These are phyloP conservation scores for Zelonia costaricensis DNA, from an alignment of 208 protist genomes.

Conservation along the genomic window DNA sequence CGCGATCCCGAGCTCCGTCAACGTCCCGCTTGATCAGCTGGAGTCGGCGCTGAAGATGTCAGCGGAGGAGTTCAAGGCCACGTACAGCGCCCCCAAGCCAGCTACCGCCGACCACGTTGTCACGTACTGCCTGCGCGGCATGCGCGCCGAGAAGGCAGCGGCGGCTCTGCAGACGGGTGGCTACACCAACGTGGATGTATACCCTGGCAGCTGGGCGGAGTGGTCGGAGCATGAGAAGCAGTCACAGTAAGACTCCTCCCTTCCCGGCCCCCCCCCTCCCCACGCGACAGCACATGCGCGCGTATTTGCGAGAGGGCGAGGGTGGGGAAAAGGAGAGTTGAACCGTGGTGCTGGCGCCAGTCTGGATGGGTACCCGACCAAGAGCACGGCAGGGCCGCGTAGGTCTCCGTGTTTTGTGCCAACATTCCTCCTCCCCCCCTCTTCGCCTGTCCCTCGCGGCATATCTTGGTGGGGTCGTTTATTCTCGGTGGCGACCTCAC, in stretches of 20 bases:
- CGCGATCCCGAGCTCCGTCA: conserved; percentile 54
- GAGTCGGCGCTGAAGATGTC: conserved; percentile 41
- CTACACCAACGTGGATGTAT: conserved; percentile 66
- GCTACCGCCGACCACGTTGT: conserved; percentile 49
- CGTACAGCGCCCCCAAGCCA: conserved; percentile 47
- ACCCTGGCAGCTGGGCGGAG: conserved; percentile 76
- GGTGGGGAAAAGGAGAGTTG: too few species aligned
- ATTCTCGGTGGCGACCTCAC: too few species aligned
- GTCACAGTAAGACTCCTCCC: neutral
- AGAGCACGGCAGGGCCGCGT: too few species aligned
- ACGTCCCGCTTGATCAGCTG: conserved; percentile 67
- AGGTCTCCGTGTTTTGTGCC: too few species aligned
- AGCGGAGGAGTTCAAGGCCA: conserved; percentile 41
- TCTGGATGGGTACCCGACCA: too few species aligned
- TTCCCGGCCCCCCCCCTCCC: too few species aligned
- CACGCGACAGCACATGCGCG: too few species aligned
- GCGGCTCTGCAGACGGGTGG: conserved; percentile 31
- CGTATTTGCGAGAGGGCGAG: too few species aligned
- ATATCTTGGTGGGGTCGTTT: too few species aligned
- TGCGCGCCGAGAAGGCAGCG: conserved; percentile 54
- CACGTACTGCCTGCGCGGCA: conserved; percentile 64
- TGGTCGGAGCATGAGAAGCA: conserved; percentile 53
- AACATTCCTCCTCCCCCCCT: too few species aligned
- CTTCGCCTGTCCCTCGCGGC: too few species aligned
- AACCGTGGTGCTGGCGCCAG: too few species aligned